Percentiles rank a stretch among this genome's conserved stretches.
phyloP scores from a whole-genome alignment of 441 rosid species.

The Jatropha multifida region DNA sequence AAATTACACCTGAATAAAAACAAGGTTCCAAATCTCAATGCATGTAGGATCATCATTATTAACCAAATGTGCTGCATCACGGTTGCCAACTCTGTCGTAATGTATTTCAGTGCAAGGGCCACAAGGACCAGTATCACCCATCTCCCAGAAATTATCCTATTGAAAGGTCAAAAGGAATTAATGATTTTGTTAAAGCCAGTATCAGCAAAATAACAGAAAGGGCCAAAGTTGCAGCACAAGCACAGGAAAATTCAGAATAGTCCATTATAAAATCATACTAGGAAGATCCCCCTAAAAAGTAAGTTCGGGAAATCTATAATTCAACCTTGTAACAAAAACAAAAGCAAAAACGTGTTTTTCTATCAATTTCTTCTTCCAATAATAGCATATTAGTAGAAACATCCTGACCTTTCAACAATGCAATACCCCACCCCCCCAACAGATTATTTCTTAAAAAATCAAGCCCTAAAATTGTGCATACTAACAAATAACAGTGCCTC shows the following conservation, averaged over 20 bases:
- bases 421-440: neutral
- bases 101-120: constrained; percentile 99
- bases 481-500: neutral
- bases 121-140: constrained; percentile 99
- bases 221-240: neutral
- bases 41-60: constrained; percentile 98
- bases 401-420: neutral
- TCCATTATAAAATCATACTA: neutral
- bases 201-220: neutral
- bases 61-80: constrained; percentile 78
- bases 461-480: neutral
- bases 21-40: constrained; percentile 98
- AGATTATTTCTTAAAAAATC: neutral
- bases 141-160: constrained; percentile 99
- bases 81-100: constrained; percentile 87
- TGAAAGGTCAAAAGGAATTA: constrained; percentile 21
- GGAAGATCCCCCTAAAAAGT: neutral
- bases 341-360: neutral
- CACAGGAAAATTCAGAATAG: neutral
- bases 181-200: neutral
- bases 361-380: neutral
- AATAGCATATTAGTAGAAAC: neutral
- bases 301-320: too few relatives aligned
- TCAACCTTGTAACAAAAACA: neutral
- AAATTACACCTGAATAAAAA: constrained; percentile 87